Evolutionary conservation across 164 flowering plant species (phyloP).

Genomic region (grape (Vitis vinifera)): ASM3070453v1 NC_081808.1:3011501-3012000

Average conservation of each 20-base stretch:
- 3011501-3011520: slow-evolving; percentile 30
- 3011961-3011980: slow-evolving; percentile 14
- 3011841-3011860: slow-evolving; percentile 15
- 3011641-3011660: slow-evolving; percentile 52
- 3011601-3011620: slow-evolving; percentile 56
- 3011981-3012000: slow-evolving; percentile 24
- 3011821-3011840: slow-evolving; percentile 14
- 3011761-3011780: slow-evolving; percentile 13
- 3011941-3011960: slow-evolving; percentile 14
- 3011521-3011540: slow-evolving; percentile 17
- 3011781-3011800: slow-evolving; percentile 18
- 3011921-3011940: slow-evolving; percentile 19
- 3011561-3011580: slow-evolving; percentile 27
- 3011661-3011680: slow-evolving; percentile 15
- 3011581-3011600: slow-evolving; percentile 49
- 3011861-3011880: slow-evolving; percentile 22
- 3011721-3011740: slow-evolving; percentile 12
- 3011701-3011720: slow-evolving; percentile 13
- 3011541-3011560: slow-evolving; percentile 11
- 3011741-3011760: slow-evolving; percentile 11
- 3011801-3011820: slow-evolving; percentile 18
- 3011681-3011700: slow-evolving; percentile 15
- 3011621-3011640: slow-evolving; percentile 81
- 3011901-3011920: slow-evolving; percentile 21
- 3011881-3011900: slow-evolving; percentile 16